Evolutionary conservation across 129 eudicot species (phyloP).

Genomic region (Oenanthe sinensis): DNA sequence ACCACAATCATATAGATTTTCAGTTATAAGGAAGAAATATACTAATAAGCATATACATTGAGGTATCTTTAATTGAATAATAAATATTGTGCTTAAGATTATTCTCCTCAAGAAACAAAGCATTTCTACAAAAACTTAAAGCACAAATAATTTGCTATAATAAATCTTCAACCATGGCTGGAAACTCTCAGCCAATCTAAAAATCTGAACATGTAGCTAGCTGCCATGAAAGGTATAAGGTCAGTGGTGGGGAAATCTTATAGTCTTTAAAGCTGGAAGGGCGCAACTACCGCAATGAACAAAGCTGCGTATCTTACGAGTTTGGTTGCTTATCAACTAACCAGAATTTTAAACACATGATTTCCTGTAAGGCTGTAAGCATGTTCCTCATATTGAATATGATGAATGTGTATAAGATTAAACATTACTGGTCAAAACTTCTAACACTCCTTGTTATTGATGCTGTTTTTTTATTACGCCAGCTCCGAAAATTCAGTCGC

Average conservation of each 20-base stretch:
- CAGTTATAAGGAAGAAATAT: background rate
- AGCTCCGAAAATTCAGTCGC: background rate
- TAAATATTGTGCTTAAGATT: background rate
- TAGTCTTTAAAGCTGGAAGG: background rate
- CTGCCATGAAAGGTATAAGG: background rate
- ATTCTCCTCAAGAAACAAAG: background rate
- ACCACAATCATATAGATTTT: background rate
- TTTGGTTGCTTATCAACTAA: background rate
- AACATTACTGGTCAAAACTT: background rate
- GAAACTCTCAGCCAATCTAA: background rate
- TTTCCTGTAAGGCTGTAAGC: background rate
- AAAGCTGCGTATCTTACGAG: background rate
- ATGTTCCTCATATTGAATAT: background rate
- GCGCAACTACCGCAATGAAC: no score
- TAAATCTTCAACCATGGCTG: background rate
- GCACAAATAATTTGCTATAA: background rate
- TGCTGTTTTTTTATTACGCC: background rate
- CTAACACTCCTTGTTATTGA: background rate
- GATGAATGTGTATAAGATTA: background rate
- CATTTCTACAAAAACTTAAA: background rate
- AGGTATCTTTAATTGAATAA: background rate
- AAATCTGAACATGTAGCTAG: background rate
- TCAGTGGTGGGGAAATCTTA: background rate
- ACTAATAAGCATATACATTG: background rate
- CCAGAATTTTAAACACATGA: background rate